Percentiles rank a stretch among this genome's conserved stretches.
Conservation (phyloP, 345 rosid genomes). For the Boechera stricta region DNA sequence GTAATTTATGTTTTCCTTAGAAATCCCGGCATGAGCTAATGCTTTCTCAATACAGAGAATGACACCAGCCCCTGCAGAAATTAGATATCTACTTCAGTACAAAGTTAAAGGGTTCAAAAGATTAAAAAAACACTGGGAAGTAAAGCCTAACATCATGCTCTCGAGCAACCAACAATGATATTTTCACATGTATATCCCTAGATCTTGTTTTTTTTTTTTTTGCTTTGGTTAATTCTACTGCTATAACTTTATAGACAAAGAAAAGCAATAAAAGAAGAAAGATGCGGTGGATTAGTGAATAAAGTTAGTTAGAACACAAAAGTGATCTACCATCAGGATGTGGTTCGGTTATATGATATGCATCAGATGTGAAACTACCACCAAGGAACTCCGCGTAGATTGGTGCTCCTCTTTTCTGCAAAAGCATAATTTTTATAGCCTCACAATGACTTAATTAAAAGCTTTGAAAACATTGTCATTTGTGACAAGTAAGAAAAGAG, state of each 20-base stretch:
- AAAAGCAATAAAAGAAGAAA: not conserved
- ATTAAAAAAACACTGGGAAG: not conserved
- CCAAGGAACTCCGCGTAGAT: constrained; percentile 93
- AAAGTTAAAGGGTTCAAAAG: not conserved
- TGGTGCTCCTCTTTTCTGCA: constrained; percentile 80
- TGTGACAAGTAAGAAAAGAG: not conserved
- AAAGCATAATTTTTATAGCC: constrained; percentile 15
- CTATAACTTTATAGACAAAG: not conserved
- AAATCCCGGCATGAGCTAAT: constrained; percentile 67
- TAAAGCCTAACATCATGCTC: not conserved
- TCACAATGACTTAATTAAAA: not conserved
- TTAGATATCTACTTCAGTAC: not conserved
- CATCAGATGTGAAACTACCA: constrained; percentile 94
- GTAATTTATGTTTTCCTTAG: constrained; percentile 75
- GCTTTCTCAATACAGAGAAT: constrained; percentile 89
- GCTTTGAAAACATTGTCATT: constrained; percentile 9
- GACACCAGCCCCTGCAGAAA: constrained; percentile 67
- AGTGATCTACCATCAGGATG: constrained; percentile 71
- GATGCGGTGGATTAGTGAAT: not conserved
- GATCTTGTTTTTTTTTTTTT: not conserved
- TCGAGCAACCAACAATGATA: not conserved
- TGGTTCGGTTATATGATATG: constrained; percentile 96
- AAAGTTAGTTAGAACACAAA: not conserved
- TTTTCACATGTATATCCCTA: not conserved
- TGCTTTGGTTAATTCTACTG: not conserved